Evolutionary conservation across 768 basidiomycete genomes (phyloP).

Genomic region (Candolleomyces eurysporus): DNA sequence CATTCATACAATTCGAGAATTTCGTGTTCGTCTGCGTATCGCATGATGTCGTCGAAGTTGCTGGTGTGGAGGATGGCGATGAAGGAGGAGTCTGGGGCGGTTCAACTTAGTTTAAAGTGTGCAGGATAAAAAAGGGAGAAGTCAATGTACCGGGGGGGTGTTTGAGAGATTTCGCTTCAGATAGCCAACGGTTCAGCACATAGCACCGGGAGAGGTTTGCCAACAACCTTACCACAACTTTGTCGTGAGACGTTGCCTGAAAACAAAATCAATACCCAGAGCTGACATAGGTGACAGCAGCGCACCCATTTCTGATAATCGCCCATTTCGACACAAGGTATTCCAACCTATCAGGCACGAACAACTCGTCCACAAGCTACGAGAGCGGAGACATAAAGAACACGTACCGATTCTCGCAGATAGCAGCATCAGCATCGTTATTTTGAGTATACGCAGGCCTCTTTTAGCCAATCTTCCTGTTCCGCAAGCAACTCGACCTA

Average conservation of each 20-base stretch:
- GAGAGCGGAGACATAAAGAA: not conserved
- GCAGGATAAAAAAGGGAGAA: too few species aligned
- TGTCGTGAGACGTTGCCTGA: conserved; percentile 76
- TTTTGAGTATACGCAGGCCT: conserved; percentile 80
- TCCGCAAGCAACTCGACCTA: conserved; percentile 87
- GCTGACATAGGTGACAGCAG: conserved; percentile 5
- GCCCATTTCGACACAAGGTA: too few species aligned
- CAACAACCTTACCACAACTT: conserved; percentile 67
- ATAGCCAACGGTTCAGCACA: conserved; percentile 5
- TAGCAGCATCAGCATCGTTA: conserved; percentile 71
- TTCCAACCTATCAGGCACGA: conserved; percentile 46
- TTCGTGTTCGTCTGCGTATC: conserved; percentile 86
- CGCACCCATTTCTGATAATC: conserved; percentile 15
- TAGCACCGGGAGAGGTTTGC: conserved; percentile 5
- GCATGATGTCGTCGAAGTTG: conserved; percentile 70
- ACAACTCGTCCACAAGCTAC: conserved; percentile 13
- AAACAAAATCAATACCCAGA: conserved; percentile 11
- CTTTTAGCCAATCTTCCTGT: conserved; percentile 75
- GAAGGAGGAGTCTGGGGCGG: conserved; percentile 58
- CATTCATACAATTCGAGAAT: conserved; percentile 77
- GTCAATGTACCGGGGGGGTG: conserved; percentile 34
- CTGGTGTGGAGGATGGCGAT: conserved; percentile 74
- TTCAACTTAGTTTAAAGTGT: too few species aligned
- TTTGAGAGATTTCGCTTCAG: conserved; percentile 70
- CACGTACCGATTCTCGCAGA: conserved; percentile 78